Conservation (phyloP, 768 basidiomycete species). For the Krasilnikovozyma curviuscula region DNA sequence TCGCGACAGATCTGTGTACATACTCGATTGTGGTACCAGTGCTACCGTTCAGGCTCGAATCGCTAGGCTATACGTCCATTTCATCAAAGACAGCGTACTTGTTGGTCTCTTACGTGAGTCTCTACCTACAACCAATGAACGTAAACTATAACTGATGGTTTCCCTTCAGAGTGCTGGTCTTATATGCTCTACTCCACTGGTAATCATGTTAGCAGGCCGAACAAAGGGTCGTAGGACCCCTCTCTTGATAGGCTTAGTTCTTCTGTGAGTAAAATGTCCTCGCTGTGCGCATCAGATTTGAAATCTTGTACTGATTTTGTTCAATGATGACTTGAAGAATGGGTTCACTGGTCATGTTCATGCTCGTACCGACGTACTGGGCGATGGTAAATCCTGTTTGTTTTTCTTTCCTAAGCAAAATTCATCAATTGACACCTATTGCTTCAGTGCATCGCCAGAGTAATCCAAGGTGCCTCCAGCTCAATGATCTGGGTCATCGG, state of each 20-base stretch:
- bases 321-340: too few relatives aligned
- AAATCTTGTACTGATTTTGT: too few relatives aligned
- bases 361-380: constrained; percentile 18
- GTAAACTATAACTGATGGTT: too few relatives aligned
- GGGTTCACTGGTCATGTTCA: constrained; percentile 17
- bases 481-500: not conserved
- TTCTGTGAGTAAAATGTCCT: too few relatives aligned
- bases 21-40: constrained; percentile 22
- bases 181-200: constrained; percentile 16
- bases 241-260: constrained; percentile 15
- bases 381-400: constrained; percentile 15
- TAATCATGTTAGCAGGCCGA: constrained; percentile 16
- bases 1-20: constrained; percentile 16
- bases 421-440: not conserved
- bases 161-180: too few relatives aligned
- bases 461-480: not conserved
- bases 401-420: constrained; percentile 13
- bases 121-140: too few relatives aligned
- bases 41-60: constrained; percentile 18
- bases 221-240: constrained; percentile 16
- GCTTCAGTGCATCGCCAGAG: not conserved
- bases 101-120: constrained; percentile 19
- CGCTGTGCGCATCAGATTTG: too few relatives aligned
- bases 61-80: constrained; percentile 16
- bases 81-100: constrained; percentile 18